Evolutionary conservation across 768 basidiomycete species (phyloP).

Genomic region (Cystobasidiopsis lactophilus): DNA sequence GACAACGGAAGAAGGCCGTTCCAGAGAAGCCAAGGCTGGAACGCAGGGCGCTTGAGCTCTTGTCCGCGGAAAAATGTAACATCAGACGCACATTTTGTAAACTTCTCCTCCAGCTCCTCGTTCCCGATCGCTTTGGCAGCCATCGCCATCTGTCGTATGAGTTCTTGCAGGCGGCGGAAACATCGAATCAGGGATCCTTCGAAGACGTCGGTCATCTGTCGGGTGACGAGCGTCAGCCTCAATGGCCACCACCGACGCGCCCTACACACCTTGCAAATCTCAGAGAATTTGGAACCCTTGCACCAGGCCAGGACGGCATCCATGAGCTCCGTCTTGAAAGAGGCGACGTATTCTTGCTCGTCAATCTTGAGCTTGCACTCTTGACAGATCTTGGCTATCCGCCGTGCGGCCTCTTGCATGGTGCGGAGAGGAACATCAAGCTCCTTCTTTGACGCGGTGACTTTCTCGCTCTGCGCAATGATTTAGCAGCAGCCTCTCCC

Average conservation of each 20-base stretch:
- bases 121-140: constrained; percentile 95
- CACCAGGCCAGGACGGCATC: constrained; percentile 96
- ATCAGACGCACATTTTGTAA: constrained; percentile 35
- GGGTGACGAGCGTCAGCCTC: not conserved
- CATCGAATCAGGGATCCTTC: constrained; percentile 92
- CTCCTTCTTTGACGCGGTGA: constrained; percentile 72
- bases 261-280: constrained; percentile 67
- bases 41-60: not conserved
- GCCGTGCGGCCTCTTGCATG: constrained; percentile 84
- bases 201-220: constrained; percentile 83
- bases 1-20: constrained; percentile 14
- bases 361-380: constrained; percentile 74
- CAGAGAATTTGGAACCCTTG: constrained; percentile 84
- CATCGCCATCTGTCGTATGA: constrained; percentile 84
- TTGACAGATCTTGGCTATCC: constrained; percentile 90
- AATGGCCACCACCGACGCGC: not conserved
- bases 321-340: constrained; percentile 98
- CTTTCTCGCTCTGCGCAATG: constrained; percentile 49
- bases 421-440: constrained; percentile 73
- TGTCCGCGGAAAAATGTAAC: not conserved
- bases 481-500: not conserved
- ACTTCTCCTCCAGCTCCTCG: constrained; percentile 75
- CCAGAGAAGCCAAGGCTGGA: constrained; percentile 12
- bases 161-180: constrained; percentile 79
- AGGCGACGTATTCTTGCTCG: constrained; percentile 84